phyloP scores from a whole-genome alignment of 495 filamentous ascomycete genomes.

The Mytilinidion resinicola region DNA sequence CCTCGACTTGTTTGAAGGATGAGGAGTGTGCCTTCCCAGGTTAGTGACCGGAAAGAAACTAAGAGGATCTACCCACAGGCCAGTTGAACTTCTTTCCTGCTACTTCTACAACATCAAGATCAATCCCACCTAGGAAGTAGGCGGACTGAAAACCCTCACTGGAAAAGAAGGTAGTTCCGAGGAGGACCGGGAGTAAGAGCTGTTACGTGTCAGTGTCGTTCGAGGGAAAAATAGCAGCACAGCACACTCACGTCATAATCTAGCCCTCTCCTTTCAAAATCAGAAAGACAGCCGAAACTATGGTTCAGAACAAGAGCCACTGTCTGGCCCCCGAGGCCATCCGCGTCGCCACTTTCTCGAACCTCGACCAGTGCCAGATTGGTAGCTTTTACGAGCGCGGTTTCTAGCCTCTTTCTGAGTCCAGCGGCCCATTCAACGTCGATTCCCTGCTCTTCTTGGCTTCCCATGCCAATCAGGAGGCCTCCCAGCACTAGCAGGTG shows the following conservation, averaged over 20 bases:
- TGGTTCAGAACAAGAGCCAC: conserved; percentile 72
- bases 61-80: conserved; percentile 41
- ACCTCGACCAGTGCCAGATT: conserved; percentile 60
- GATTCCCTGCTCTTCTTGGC: conserved; percentile 46
- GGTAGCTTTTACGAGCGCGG: conserved; percentile 67
- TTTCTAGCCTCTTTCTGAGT: conserved; percentile 66
- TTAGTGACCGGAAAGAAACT: background rate
- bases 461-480: conserved; percentile 74
- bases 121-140: conserved; percentile 72
- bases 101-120: conserved; percentile 62
- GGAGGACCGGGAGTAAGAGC: conserved; percentile 58
- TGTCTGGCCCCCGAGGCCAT: conserved; percentile 51
- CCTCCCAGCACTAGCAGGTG: conserved; percentile 77
- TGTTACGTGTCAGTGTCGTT: conserved; percentile 8
- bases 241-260: conserved; percentile 55
- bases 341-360: conserved; percentile 44
- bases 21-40: conserved; percentile 34
- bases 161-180: conserved; percentile 61
- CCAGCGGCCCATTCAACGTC: conserved; percentile 22
- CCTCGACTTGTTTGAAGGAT: conserved; percentile 42
- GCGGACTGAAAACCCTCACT: conserved; percentile 74
- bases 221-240: background rate
- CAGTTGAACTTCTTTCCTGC: conserved; percentile 64
- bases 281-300: conserved; percentile 66
- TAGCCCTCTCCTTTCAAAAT: conserved; percentile 47